Evolutionary conservation across 1,284 basidiomycete genomes (phyloP), one percentile per base, ranked within the genome.

Genomic region (Puccinia triticina): DNA sequence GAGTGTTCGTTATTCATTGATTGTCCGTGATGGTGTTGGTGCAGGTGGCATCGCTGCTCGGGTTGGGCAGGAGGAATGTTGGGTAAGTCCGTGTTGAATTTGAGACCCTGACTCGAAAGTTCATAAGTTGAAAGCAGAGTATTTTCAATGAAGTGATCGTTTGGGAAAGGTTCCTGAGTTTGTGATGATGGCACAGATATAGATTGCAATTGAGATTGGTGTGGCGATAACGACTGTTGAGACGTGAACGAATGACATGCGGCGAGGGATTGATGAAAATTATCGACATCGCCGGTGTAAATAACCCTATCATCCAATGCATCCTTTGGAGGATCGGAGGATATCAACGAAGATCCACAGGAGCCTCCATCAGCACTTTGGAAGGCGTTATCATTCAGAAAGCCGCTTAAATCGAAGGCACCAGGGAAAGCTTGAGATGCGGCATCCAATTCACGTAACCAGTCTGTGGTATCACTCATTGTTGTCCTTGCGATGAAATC

Each of bases 361-460:
- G 76, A 77, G 46, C 57, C 76, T 46, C 46, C 76, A 2, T 67
- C 61, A 46, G 59, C 59, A 61, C 73, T 75, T 46, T 61, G 53
- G 18, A 75, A 46, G 8, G 26, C 40, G 55, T 75, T 43, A n/a
- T 37, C 55, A 29, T 66, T 66, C 26, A 43, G n/a, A 29, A 66
- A 77, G 5, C 43, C 57, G 43, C 50, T 73, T n/a, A 74, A 40
- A 53, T 75, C 80, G 57, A 82, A 82, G 14, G 59, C 80, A 50
- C 34, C 43, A n/a, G 80, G 80, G 64, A 74, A 82, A 34, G 80
- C 37, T 26, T 75, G 71, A 34, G 71, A 55, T 29, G 48, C 80
- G 12, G 66, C 43, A 43, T 75, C 61, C 34, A 82, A 73, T 18
- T 75, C 80, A 21, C 46, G 55, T 74, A 75, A 48, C 80, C 71